Conservation (phyloP, 495 filamentous ascomycete genomes). For the Annulohypoxylon nitens region DNA sequence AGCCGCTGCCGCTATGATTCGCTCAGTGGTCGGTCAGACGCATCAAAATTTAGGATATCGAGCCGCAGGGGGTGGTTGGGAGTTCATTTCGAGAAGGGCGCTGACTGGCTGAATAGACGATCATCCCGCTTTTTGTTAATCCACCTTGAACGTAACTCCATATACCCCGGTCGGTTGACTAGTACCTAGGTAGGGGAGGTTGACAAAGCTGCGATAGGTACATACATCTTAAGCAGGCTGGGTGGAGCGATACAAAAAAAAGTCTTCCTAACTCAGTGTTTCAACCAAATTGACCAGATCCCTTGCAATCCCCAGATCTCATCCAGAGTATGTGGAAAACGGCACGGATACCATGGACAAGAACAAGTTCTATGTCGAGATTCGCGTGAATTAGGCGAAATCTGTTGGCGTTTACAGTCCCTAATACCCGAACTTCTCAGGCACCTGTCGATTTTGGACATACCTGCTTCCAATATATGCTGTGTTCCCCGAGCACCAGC, state of each 20-base stretch:
- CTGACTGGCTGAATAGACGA: conserved; percentile 44
- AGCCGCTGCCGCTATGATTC: conserved; percentile 32
- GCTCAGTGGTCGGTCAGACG: conserved; percentile 14
- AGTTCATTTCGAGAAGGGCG: conserved; percentile 38
- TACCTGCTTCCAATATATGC: conserved; percentile 7
- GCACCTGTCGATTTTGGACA: neutral
- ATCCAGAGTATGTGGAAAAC: no score
- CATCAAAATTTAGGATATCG: conserved; percentile 23
- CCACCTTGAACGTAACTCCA: conserved; percentile 30
- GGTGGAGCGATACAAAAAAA: neutral
- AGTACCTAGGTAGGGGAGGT: neutral
- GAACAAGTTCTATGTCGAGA: neutral
- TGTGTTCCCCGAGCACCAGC: conserved; percentile 15
- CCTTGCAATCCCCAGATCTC: conserved; percentile 8
- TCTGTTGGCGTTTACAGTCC: neutral
- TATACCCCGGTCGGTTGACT: conserved; percentile 5
- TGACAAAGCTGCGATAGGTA: no score
- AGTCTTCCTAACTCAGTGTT: conserved; percentile 12
- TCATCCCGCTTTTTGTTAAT: conserved; percentile 25
- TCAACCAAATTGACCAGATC: conserved; percentile 20
- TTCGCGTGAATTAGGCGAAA: neutral
- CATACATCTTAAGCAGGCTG: neutral
- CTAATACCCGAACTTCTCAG: conserved; percentile 17
- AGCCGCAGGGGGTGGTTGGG: conserved; percentile 40
- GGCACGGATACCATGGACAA: no score